These are phyloP conservation scores for Wickerhamiella lipophila DNA, from an alignment of 805 yeast species.

Conservation along the genomic window DNA sequence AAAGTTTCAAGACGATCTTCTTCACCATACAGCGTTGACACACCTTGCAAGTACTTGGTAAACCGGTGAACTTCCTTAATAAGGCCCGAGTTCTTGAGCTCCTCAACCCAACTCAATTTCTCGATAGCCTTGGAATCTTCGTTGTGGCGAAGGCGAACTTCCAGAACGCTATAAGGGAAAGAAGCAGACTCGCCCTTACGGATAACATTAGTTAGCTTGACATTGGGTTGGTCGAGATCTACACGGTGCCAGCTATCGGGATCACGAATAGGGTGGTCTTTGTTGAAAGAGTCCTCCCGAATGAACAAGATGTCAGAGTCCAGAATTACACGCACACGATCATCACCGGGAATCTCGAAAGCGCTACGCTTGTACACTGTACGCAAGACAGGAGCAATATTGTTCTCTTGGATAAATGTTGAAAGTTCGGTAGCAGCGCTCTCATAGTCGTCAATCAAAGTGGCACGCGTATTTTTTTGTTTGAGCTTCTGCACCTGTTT, in stretches of 20 bases:
- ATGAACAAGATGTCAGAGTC: slow-evolving; percentile 80
- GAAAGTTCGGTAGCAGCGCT: slow-evolving; percentile 49
- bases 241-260: slow-evolving; percentile 84
- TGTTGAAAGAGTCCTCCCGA: slow-evolving; percentile 82
- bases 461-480: slow-evolving; percentile 45
- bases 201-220: slow-evolving; percentile 56
- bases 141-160: slow-evolving; percentile 51
- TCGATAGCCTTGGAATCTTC: slow-evolving; percentile 29
- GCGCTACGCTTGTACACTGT: slow-evolving; percentile 85
- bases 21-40: slow-evolving; percentile 75
- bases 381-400: slow-evolving; percentile 75
- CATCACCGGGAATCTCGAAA: slow-evolving; percentile 96
- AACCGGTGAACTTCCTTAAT: slow-evolving; percentile 91
- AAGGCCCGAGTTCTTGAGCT: slow-evolving; percentile 65
- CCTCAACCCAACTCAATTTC: slow-evolving; percentile 59
- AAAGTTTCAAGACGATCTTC: slow-evolving; percentile 79
- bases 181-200: slow-evolving; percentile 76
- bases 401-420: slow-evolving; percentile 47
- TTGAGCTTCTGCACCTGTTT: slow-evolving; percentile 48
- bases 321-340: slow-evolving; percentile 75
- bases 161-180: slow-evolving; percentile 71
- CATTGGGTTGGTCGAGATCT: slow-evolving; percentile 66
- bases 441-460: slow-evolving; percentile 40
- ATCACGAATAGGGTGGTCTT: slow-evolving; percentile 76
- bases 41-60: slow-evolving; percentile 86